Evolutionary conservation across 2,329 filamentous ascomycete genomes (phyloP), one percentile per base, ranked within the genome.

Genomic region (Sarocladiaceae sp.): DNA sequence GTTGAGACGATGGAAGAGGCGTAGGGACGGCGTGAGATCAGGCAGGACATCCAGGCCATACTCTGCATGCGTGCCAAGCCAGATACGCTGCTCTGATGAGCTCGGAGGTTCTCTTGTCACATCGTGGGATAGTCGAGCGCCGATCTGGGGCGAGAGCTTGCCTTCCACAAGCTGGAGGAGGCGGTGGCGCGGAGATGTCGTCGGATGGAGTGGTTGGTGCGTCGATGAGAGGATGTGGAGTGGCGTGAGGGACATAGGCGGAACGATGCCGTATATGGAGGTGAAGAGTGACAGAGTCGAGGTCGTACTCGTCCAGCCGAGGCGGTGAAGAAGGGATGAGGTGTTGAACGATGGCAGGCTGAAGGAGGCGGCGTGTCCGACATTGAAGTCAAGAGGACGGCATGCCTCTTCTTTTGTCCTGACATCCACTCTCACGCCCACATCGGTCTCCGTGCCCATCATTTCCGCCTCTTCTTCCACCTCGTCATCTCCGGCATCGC

Each of bases 231-330:
- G 61, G 50, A 67, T 65, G 2, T 55, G 53, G 20, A 64, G 48
- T 1, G 66, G 53, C 11, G 60, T 48, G 5, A 60, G 50, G 3
- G 61, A 58, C 3, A 66, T 51, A 23, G 50, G 52, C 18, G 57
- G 57, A 9, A 59, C 49, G 12, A 70, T 55, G 0, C 67, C 67
- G 31, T 71, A 70, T 1, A 66, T 54, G 1, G 66, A 66, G 2
- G 60, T 64, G 2, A 63, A 60, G 12, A 72, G 46, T 2, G 61
- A 66, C 9, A 71, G 39, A 6, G 60, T 60, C 3, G 68, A 67
- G 4, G 50, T 52, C 13, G 49, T 21, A 6, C 26, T 33, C 9
- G 40, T 33, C 26, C 32, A 16, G 16, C 26, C 40, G 18, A 32
- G 18, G 27, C 21, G 16, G 29, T 16, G 6, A n/a, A 15, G 6